These are phyloP conservation scores for Mortierella claussenii DNA, from an alignment of 192 early-diverging fungal species.

Conservation along the genomic window DNA sequence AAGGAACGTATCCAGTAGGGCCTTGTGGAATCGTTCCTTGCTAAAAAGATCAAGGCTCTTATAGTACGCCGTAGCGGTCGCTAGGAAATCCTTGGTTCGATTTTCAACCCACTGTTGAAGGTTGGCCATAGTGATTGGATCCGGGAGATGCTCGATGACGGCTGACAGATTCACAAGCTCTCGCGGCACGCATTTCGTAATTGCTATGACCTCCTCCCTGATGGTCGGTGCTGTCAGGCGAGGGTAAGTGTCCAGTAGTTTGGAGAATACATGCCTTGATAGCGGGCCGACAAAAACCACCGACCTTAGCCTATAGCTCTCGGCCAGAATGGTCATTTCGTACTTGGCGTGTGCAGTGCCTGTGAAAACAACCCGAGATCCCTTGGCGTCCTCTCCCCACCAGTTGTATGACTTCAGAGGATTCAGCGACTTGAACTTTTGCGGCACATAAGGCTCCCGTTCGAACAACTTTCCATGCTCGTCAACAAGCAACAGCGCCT, in stretches of 20 bases:
- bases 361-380: conserved; percentile 39
- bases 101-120: conserved; percentile 12
- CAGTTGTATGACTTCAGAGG: conserved; percentile 22
- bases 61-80: conserved; percentile 11
- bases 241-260: conserved; percentile 15
- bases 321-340: conserved; percentile 23
- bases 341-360: conserved; percentile 31
- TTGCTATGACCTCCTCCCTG: conserved; percentile 16
- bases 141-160: conserved; percentile 3
- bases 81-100: conserved; percentile 2
- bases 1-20: conserved; percentile 27
- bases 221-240: conserved; percentile 11
- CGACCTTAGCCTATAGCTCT: conserved; percentile 7
- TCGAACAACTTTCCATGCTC: conserved; percentile 44
- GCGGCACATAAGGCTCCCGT: conserved; percentile 15
- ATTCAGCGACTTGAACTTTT: conserved; percentile 8
- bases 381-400: conserved; percentile 32
- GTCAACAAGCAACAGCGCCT: conserved; percentile 39
- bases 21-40: conserved; percentile 33
- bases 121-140: not conserved
- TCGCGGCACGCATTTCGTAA: conserved; percentile 45
- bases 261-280: conserved; percentile 23
- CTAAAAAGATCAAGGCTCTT: not conserved
- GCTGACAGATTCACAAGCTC: conserved; percentile 32
- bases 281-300: conserved; percentile 40